Evolutionary conservation across 106 monocot genomes (phyloP), one percentile per base, ranked within the genome.

Genomic region (Allium fistulosum): DNA sequence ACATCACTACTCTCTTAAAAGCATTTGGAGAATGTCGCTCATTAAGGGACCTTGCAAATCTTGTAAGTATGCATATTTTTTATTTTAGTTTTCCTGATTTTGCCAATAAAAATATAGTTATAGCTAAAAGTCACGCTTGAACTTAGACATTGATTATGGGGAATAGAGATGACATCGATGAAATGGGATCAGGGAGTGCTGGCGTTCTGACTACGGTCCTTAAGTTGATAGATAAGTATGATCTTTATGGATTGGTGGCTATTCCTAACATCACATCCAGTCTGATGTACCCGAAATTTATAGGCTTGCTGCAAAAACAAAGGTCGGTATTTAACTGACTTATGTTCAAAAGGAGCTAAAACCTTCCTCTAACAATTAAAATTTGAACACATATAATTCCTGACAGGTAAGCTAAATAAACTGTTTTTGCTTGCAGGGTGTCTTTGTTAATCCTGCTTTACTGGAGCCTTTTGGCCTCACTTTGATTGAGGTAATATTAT

Each of bases 141-240:
- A 56, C 61, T 7, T 82, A 96, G 96, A 96, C 92, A 15, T 69
- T 96, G 83, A 88, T 96, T 53, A 96, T 96, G 96, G 96, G 96
- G 49, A 96, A 96, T 80, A 82, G 96, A 58, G 96, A 96, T 53
- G 96, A 92, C 81, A 92, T 96, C 46, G 96, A 96, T 45, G 84
- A 84, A 49, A 86, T 96, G 96, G 78, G 88, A 2, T 62, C 68
- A 11, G 88, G 91, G 15, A 96, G 84, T 68, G 88, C 88, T 10
- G 80, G 82, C 65, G 92, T 92, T 63, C 92, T 96, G 49, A 82
- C 75, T 7, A 88, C 92, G 10, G 88, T 96, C n/a, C 57, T 96
- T 71, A 96, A 96, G 76, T 62, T 96, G 67, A 88, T 96, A 10
- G 92, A 96, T 53, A 96, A 88, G 78, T 96, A 96, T 74, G 96